A percentile compares a stretch with the other conserved stretches of the same genome.
These are phyloP conservation scores for Cryptosporidium felis DNA, from an alignment of 169 alveolate genomes.

Conservation along the genomic window DNA sequence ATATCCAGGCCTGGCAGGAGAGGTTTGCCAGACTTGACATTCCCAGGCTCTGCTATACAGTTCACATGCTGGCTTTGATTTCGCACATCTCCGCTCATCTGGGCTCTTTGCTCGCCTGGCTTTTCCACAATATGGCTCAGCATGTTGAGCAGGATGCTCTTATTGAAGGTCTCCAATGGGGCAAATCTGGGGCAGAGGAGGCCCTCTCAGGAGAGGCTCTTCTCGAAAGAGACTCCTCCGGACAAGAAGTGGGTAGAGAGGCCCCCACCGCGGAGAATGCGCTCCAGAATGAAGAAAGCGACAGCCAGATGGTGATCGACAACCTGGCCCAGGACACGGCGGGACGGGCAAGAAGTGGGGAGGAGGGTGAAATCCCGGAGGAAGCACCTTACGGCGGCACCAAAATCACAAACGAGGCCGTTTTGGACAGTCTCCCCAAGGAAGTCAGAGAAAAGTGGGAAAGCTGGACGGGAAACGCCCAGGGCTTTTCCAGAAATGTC, in stretches of 20 bases:
- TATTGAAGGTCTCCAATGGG: constrained; percentile 48
- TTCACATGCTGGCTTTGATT: constrained; percentile 36
- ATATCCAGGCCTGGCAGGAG: constrained; percentile 70
- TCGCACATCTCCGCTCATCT: constrained; percentile 68
- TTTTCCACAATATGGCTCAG: constrained; percentile 66
- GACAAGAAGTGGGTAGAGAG: too few species aligned
- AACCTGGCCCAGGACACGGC: too few species aligned
- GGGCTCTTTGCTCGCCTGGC: constrained; percentile 63
- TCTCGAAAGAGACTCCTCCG: background rate
- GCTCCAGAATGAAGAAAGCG: too few species aligned
- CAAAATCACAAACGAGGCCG: background rate
- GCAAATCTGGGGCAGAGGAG: background rate
- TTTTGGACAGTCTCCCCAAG: background rate
- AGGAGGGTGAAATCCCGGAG: too few species aligned
- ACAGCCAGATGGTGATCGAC: too few species aligned
- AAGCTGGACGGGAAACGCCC: constrained; percentile 22
- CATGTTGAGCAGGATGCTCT: constrained; percentile 52
- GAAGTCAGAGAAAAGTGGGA: constrained; percentile 18
- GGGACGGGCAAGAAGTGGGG: too few species aligned
- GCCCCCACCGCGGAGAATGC: too few species aligned
- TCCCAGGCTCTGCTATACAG: constrained; percentile 60
- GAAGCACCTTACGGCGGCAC: too few species aligned
- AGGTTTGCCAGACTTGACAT: constrained; percentile 63
- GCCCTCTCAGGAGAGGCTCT: background rate
- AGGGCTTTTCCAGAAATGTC: constrained; percentile 23